Base-by-base conservation (phyloP, 2,329 filamentous ascomycete genomes). In the Fusarium abutilonis region DNA sequence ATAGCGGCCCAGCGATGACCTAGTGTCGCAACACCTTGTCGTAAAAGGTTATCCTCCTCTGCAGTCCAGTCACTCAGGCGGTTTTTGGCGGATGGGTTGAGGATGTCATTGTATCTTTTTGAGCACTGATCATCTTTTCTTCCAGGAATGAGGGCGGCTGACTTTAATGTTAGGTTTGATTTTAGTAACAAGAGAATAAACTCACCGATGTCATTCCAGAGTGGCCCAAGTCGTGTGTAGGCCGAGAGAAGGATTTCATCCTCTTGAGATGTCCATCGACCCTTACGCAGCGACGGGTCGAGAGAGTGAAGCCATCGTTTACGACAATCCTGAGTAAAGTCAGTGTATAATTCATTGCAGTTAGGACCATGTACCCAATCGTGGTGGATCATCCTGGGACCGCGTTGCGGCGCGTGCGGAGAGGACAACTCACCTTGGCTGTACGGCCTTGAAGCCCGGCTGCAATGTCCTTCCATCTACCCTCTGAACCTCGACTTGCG, bases 281-380 rank as follows among this genome's bases (percentile, higher is more conserved):
- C 70, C 19, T 72, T 72, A 6, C 70, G 62, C 11, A 72, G 35
- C 1, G 70, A 72, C 3, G 70, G 70, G 19, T 72, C 68, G 6
- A 72, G 60, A 9, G 70, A 72, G 44, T 72, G 70, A 61, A 72
- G 71, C 70, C 70, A 72, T 32, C 70, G 64, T 59, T 72, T 72
- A 3, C 70, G 62, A 28, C 70, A 72, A 34, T 72, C 70, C 68
- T 72, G 13, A 1, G 14, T 2, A 0, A 4, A 21, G 31, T 68
- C 15, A 68, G 43, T n/a, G 23, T 2, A 15, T 11, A 11, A 42
- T 17, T 8, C 7, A n/a, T 8, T 2, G 2, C 1, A 2, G 35
- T 15, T 34, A 14, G 34, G 41, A 17, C 40, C 44, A n/a, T 31
- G 21, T 49, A 36, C 28, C 36, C 38, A 34, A 49, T 36, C 3